These are phyloP conservation scores for Silene uniflora DNA, from an alignment of 148 eudicot species.

Conservation along the genomic window DNA sequence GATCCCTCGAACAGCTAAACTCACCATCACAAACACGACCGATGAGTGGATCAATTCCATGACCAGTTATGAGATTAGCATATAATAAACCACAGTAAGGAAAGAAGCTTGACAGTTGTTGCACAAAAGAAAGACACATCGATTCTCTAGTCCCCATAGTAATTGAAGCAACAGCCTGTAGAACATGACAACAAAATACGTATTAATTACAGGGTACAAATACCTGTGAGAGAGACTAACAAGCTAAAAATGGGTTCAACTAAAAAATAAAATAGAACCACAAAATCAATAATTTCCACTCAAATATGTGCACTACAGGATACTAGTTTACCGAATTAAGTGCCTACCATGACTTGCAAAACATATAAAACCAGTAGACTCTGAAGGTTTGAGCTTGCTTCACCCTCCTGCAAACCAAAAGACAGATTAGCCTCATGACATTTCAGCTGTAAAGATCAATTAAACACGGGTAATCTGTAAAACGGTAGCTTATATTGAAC, in stretches of 20 bases:
- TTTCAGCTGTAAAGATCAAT: slow-evolving; percentile 11
- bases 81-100: slow-evolving; percentile 59
- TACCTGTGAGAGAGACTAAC: slow-evolving; percentile 3
- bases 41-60: slow-evolving; percentile 45
- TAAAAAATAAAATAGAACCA: too few relatives aligned
- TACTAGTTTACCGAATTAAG: slow-evolving; percentile 15
- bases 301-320: slow-evolving; percentile 5
- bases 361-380: slow-evolving; percentile 71
- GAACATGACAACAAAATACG: slow-evolving; percentile 1
- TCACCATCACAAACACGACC: slow-evolving; percentile 44
- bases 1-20: slow-evolving; percentile 13
- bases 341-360: slow-evolving; percentile 65
- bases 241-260: neutral
- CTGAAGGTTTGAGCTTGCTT: slow-evolving; percentile 43
- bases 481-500: neutral
- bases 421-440: slow-evolving; percentile 15
- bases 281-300: neutral
- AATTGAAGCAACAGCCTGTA: slow-evolving; percentile 69
- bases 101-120: slow-evolving; percentile 49
- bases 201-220: neutral
- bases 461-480: neutral
- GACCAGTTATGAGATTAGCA: slow-evolving; percentile 56
- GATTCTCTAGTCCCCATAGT: slow-evolving; percentile 35
- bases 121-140: slow-evolving; percentile 43
- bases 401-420: slow-evolving; percentile 48